These are phyloP conservation scores for Lichtheimia corymbifera DNA, from an alignment of 371 early-diverging fungal species.

Conservation along the genomic window DNA sequence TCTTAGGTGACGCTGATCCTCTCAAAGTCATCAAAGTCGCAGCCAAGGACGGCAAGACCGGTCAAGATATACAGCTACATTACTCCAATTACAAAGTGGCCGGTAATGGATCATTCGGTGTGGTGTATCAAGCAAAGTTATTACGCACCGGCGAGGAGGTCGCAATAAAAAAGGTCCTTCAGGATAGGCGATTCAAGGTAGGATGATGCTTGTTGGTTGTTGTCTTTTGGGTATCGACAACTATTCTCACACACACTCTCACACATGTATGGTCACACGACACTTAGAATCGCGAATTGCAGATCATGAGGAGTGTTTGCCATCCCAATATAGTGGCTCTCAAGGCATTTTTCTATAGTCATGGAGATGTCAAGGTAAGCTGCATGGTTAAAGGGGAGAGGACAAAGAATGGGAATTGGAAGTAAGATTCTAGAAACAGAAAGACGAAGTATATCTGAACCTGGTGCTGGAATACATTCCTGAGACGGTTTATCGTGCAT, in stretches of 20 bases:
- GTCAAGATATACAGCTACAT: constrained; percentile 78
- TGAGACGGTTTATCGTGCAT: constrained; percentile 85
- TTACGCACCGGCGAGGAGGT: constrained; percentile 75
- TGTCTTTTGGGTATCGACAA: background rate
- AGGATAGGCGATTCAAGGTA: constrained; percentile 95
- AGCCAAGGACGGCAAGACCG: constrained; percentile 84
- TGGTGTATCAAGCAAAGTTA: constrained; percentile 91
- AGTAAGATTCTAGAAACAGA: constrained; percentile 16
- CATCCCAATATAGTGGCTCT: constrained; percentile 87
- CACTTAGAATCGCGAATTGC: constrained; percentile 85
- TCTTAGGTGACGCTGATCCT: constrained; percentile 53
- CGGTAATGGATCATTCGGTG: constrained; percentile 96
- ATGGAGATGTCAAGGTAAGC: constrained; percentile 58
- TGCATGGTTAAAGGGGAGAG: background rate
- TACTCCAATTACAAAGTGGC: constrained; percentile 89
- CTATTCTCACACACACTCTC: background rate
- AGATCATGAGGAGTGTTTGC: constrained; percentile 83
- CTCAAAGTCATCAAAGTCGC: constrained; percentile 47
- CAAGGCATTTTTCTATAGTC: constrained; percentile 82
- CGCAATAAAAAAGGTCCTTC: constrained; percentile 96
- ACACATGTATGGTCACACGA: background rate
- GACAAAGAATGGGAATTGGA: constrained; percentile 1
- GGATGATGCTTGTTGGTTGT: too few species aligned
- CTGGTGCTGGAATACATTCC: constrained; percentile 87
- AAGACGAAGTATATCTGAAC: constrained; percentile 87